Base-by-base conservation (phyloP, 352 stramenopile genomes). In the Pythium plurisporium region DNA sequence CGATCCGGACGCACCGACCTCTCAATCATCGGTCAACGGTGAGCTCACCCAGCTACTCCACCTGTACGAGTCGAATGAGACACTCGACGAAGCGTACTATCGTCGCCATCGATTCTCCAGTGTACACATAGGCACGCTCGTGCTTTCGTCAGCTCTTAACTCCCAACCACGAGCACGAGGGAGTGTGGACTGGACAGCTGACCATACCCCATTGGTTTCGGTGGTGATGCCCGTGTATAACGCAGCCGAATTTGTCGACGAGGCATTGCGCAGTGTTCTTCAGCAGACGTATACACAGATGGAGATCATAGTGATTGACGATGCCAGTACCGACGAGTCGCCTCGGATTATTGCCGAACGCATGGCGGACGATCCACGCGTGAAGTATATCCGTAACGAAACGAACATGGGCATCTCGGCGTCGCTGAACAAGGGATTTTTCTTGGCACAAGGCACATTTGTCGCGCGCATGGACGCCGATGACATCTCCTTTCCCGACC, bases 381-480 rank as follows among this genome's bases (percentile, higher is more conserved):
- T 78, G 27, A 66, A 74, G 29, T 64, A 84, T 33, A 51, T 89
- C 20, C 49, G 70, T 12, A 76, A 85, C 31, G 65, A 68, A 3
- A 60, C 29, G 2, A 83, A 76, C 23, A 10, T 74, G 40, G 85
- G 87, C 12, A 60, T 96, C 17, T 83, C 82, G 23, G 50, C 55
- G 22, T 82, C 84, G 31, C 67, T 96, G 48, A 96, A 96, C 58
- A 61, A 69, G 26, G 86, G 85, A 0, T 65, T 96, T 36, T 59
- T 65, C 17, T 23, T 72, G 19, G 82, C 81, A 14, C 59, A 53
- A 25, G 67, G 74, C 30, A 62, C 70, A 8, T 72, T 90, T 50
- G 53, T 96, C 12, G 82, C 84, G 4, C 73, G 87, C 43, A 96
- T 96, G 87, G 87, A 96, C 44, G 81, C 76, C 42, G 87, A 96